Percentiles rank a stretch among this genome's conserved stretches.
These are phyloP conservation scores for Eimeria zaria DNA, from an alignment of 169 alveolate genomes.

Conservation along the genomic window DNA sequence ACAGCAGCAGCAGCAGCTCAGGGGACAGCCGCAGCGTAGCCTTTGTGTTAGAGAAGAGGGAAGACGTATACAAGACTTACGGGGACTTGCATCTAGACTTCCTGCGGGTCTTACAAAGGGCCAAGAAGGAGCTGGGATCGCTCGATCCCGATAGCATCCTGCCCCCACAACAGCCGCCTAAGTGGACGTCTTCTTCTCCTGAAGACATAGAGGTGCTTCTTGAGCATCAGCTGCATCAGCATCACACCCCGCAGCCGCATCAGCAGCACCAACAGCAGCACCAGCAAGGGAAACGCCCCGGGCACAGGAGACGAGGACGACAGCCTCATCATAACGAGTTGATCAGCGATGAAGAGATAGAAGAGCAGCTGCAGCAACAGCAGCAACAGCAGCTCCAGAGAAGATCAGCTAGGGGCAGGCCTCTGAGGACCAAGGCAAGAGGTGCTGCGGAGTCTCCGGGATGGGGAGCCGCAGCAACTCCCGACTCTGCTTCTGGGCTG, in stretches of 20 bases:
- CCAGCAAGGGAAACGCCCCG: constrained; percentile 42
- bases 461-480: constrained; percentile 67
- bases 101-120: constrained; percentile 47
- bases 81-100: constrained; percentile 61
- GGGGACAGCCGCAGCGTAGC: constrained; percentile 72
- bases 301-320: constrained; percentile 45
- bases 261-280: constrained; percentile 52
- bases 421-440: not conserved
- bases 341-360: constrained; percentile 52
- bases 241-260: constrained; percentile 39
- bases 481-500: constrained; percentile 38
- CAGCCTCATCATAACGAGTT: constrained; percentile 35
- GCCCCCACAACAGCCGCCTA: constrained; percentile 80
- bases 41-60: constrained; percentile 75
- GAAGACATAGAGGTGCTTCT: constrained; percentile 79
- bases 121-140: constrained; percentile 49
- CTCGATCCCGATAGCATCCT: constrained; percentile 71
- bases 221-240: constrained; percentile 63
- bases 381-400: constrained; percentile 43
- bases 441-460: constrained; percentile 54
- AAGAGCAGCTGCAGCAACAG: constrained; percentile 53
- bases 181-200: constrained; percentile 69
- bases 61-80: constrained; percentile 38
- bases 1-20: constrained; percentile 69
- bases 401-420: constrained; percentile 69